Base-by-base conservation (phyloP, 1,284 basidiomycete species). In the Calocybe gambosa region DNA sequence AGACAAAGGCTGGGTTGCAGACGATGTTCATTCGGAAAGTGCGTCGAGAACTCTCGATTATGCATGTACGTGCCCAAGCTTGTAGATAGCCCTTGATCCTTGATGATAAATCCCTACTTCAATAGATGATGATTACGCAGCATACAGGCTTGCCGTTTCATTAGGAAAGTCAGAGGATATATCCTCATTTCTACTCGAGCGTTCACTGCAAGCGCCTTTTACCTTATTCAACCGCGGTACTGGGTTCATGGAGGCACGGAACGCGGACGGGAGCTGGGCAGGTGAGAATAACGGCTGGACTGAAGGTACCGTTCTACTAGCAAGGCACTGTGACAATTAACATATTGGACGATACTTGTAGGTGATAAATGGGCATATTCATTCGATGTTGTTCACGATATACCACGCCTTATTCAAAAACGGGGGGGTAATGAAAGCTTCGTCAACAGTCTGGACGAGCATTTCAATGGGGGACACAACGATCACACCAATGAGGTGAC, bases 281-380 rank as follows among this genome's bases (percentile, higher is more conserved):
- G 85, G 89, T 12, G 69, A 72, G 21, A 73, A 80, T 45, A 73
- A 63, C 12, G 89, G 83, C 0, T 90, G 84, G 88, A 89, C 82
- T 5, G 88, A 89, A 66, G 89, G 67, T 68, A 18, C 5, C 54
- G 42, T 15, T 3, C n/a, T 16, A n/a, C 35, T 12, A n/a, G 4
- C 28, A 8, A 15, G 13, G 5, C 10, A 20, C 28, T 13, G 10
- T 13, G 28, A 15, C 19, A 15, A 38, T 8, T 15, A 5, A 9
- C 16, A 19, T 9, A 23, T 20, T 2, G 6, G 5, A 5, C 36
- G 19, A 21, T 13, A 36, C 15, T 7, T 21, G 5, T 43, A 70
- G 68, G 85, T 29, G 89, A 91, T 61, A 84, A 85, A 65, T 89
- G 86, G 86, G 83, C 82, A 6, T 90, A 91, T 61, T 80, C 83